Evolutionary conservation across 352 stramenopile genomes (phyloP).

Genomic region (Pythium aphanidermatum): DNA sequence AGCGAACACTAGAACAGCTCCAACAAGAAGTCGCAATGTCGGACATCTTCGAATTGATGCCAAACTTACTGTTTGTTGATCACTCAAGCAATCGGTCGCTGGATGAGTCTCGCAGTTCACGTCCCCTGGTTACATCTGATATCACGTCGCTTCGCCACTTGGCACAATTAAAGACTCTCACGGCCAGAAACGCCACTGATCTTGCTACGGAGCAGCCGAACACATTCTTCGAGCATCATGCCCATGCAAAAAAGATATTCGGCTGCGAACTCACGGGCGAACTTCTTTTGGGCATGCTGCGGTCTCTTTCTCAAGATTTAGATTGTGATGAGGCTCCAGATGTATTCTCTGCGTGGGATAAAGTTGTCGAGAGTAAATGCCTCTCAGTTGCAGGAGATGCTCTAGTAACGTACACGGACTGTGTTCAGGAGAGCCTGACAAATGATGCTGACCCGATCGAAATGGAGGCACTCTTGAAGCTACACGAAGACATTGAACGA

Average conservation of each 20-base stretch:
- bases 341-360: constrained; percentile 59
- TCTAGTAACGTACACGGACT: constrained; percentile 68
- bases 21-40: constrained; percentile 33
- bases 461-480: constrained; percentile 46
- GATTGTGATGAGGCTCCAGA: constrained; percentile 33
- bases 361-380: constrained; percentile 55
- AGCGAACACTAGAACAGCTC: constrained; percentile 38
- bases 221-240: constrained; percentile 25
- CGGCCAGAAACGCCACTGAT: constrained; percentile 1
- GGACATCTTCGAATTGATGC: constrained; percentile 59
- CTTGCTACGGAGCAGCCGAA: background rate
- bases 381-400: constrained; percentile 44
- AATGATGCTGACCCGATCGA: constrained; percentile 55
- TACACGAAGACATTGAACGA: constrained; percentile 66
- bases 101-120: no score
- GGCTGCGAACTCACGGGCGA: constrained; percentile 52
- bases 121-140: no score
- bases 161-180: constrained; percentile 31
- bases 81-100: no score
- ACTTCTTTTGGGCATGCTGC: constrained; percentile 37
- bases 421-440: constrained; percentile 44
- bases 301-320: constrained; percentile 22
- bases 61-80: constrained; percentile 48
- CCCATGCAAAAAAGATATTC: constrained; percentile 59
- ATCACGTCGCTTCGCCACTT: constrained; percentile 28